phyloP scores from a whole-genome alignment of 768 basidiomycete species.

The Phaeotremella skinneri region DNA sequence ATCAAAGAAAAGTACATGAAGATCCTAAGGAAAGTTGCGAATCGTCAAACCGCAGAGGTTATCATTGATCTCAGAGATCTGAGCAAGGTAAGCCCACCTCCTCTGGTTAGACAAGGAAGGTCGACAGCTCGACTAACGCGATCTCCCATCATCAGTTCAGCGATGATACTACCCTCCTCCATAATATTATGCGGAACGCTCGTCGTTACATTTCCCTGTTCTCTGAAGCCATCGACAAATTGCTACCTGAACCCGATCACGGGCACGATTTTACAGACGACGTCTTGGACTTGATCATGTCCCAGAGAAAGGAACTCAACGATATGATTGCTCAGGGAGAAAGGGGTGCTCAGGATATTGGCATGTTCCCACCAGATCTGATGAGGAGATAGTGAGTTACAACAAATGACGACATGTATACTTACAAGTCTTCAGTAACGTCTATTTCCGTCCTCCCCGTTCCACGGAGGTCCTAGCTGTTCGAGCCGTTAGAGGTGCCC shows the following conservation, averaged over 20 bases:
- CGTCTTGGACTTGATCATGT: constrained; percentile 93
- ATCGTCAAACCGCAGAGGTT: constrained; percentile 87
- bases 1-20: constrained; percentile 50
- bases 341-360: constrained; percentile 30
- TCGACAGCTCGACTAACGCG: not conserved
- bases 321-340: constrained; percentile 57
- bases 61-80: constrained; percentile 87
- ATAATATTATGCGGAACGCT: constrained; percentile 76
- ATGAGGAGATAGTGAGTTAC: constrained; percentile 86
- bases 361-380: constrained; percentile 82
- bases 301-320: constrained; percentile 86
- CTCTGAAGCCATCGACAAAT: constrained; percentile 81
- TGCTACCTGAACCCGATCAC: constrained; percentile 82
- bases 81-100: constrained; percentile 58
- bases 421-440: constrained; percentile 61
- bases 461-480: constrained; percentile 65
- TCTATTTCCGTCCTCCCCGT: constrained; percentile 82
- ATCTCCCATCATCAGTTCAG: constrained; percentile 61
- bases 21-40: constrained; percentile 61
- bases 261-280: constrained; percentile 89
- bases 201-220: constrained; percentile 88
- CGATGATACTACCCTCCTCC: constrained; percentile 63
- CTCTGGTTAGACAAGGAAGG: constrained; percentile 8
- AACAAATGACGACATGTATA: not conserved
- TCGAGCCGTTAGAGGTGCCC: constrained; percentile 77